Percentiles rank a stretch among this genome's conserved stretches.
These are phyloP conservation scores for Populus deltoides DNA, from an alignment of 345 rosid species.

Conservation along the genomic window DNA sequence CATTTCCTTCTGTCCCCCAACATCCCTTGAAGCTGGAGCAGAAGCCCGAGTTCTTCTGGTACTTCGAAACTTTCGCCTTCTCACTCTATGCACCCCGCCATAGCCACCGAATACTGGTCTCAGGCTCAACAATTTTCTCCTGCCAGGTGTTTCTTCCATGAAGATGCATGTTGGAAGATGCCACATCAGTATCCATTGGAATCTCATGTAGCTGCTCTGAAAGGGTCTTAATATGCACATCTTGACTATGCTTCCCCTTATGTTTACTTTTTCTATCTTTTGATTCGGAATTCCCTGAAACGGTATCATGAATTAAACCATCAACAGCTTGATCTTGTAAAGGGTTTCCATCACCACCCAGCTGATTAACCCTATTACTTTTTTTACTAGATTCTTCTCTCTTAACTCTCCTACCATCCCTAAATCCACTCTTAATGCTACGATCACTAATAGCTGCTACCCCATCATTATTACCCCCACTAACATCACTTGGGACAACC, in stretches of 20 bases:
- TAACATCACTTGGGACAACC: conserved; percentile 55
- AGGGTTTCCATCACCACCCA: conserved; percentile 38
- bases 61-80: conserved; percentile 65
- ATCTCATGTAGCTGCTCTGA: conserved; percentile 69
- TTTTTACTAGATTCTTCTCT: conserved; percentile 63
- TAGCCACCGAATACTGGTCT: conserved; percentile 36
- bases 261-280: conserved; percentile 43
- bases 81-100: conserved; percentile 43
- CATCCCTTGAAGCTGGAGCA: conserved; percentile 39
- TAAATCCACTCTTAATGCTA: conserved; percentile 50
- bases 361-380: conserved; percentile 39
- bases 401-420: conserved; percentile 59
- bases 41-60: conserved; percentile 49
- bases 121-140: conserved; percentile 33
- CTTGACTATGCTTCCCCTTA: conserved; percentile 54
- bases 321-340: conserved; percentile 35
- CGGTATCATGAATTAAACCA: conserved; percentile 40
- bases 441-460: conserved; percentile 39
- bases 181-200: conserved; percentile 58
- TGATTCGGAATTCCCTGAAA: conserved; percentile 47
- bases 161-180: conserved; percentile 51
- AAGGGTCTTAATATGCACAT: conserved; percentile 47
- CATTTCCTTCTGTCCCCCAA: conserved; percentile 61
- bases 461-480: conserved; percentile 23
- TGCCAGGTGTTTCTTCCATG: conserved; percentile 35